Evolutionary conservation across 2,329 filamentous ascomycete genomes (phyloP).

Genomic region (Cladosporium halotolerans): DNA sequence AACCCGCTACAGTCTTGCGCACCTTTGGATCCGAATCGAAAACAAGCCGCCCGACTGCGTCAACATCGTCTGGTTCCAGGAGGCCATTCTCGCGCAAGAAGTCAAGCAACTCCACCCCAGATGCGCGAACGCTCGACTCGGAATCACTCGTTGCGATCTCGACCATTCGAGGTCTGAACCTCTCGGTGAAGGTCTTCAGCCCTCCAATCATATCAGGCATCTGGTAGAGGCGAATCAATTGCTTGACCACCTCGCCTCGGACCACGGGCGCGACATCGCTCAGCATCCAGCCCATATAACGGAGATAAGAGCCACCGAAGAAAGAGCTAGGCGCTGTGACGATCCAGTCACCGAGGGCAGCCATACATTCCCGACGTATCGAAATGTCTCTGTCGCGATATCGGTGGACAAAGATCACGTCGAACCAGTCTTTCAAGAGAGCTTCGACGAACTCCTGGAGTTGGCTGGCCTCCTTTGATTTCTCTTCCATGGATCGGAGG

Average conservation of each 20-base stretch:
- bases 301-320: slow-evolving; percentile 81
- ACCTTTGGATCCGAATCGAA: slow-evolving; percentile 82
- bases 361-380: slow-evolving; percentile 82
- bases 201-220: slow-evolving; percentile 69
- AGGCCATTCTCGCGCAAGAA: slow-evolving; percentile 75
- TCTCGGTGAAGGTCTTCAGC: slow-evolving; percentile 85
- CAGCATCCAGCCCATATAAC: slow-evolving; percentile 92
- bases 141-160: slow-evolving; percentile 88
- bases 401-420: slow-evolving; percentile 88
- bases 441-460: slow-evolving; percentile 64
- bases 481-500: slow-evolving; percentile 65
- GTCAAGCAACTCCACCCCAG: slow-evolving; percentile 75
- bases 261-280: slow-evolving; percentile 72
- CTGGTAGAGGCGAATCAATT: slow-evolving; percentile 73
- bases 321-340: slow-evolving; percentile 76
- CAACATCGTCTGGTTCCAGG: slow-evolving; percentile 85
- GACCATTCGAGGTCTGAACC: slow-evolving; percentile 78
- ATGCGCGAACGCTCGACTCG: slow-evolving; percentile 72
- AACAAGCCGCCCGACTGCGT: slow-evolving; percentile 77
- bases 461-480: slow-evolving; percentile 62
- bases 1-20: slow-evolving; percentile 79
- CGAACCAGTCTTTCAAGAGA: slow-evolving; percentile 78
- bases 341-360: slow-evolving; percentile 85
- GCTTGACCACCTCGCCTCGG: slow-evolving; percentile 77
- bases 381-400: slow-evolving; percentile 90